A percentile compares a stretch with the other conserved stretches of the same genome.
These are phyloP conservation scores for Scheffersomyces cryptocercus DNA, from an alignment of 1,139 yeast species.

Conservation along the genomic window DNA sequence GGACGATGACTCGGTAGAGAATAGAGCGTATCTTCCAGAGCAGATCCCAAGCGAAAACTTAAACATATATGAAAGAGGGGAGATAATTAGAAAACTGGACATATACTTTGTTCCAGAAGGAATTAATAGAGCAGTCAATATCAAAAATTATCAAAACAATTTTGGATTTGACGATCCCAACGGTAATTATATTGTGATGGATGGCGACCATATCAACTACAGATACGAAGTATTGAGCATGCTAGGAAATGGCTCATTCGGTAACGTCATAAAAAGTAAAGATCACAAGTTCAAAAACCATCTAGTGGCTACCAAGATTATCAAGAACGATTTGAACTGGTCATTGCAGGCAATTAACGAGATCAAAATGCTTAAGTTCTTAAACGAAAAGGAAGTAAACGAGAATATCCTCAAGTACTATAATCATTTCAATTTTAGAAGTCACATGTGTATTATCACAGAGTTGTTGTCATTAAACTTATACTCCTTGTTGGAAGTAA, in stretches of 20 bases:
- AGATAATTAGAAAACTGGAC: conserved; percentile 41
- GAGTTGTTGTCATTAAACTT: conserved; percentile 71
- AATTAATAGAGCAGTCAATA: conserved; percentile 34
- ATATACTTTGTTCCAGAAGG: conserved; percentile 38
- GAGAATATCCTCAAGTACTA: conserved; percentile 49
- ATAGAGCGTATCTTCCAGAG: neutral
- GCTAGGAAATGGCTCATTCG: conserved; percentile 84
- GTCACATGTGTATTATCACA: conserved; percentile 80
- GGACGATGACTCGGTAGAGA: neutral
- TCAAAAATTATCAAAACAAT: conserved; percentile 47
- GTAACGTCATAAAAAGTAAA: conserved; percentile 68
- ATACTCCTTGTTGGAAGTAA: conserved; percentile 63
- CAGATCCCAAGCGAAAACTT: conserved; percentile 14
- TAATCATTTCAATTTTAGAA: conserved; percentile 77
- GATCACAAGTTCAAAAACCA: conserved; percentile 58
- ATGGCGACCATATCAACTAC: conserved; percentile 75
- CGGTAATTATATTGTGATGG: conserved; percentile 59
- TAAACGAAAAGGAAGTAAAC: conserved; percentile 23
- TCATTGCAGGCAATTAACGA: conserved; percentile 79
- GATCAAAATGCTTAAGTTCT: conserved; percentile 62
- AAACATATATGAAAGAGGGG: conserved; percentile 56
- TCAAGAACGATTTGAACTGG: conserved; percentile 73
- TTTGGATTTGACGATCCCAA: conserved; percentile 74
- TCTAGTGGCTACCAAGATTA: conserved; percentile 71
- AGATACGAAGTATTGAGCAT: conserved; percentile 61